Evolutionary conservation across 257 asterid species (phyloP).

Genomic region (Oldenlandia corymbosa): DNA sequence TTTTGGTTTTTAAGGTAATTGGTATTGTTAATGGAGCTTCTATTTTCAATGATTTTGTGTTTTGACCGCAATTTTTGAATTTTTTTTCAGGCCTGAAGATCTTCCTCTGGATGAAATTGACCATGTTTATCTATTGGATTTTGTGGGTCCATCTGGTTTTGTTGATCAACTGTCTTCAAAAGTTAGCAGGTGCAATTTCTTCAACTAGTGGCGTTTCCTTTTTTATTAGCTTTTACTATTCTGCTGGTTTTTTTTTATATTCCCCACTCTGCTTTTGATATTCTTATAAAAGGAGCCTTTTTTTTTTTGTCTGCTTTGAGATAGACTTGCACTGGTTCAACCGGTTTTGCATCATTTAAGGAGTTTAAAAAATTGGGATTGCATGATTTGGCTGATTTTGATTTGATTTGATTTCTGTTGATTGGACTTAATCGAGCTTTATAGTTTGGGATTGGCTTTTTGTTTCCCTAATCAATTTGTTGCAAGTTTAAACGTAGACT

Average conservation of each 20-base stretch:
- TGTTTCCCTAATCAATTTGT: not conserved
- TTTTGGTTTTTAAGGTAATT: not conserved
- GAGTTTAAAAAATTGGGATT: not conserved
- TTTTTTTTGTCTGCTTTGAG: not conserved
- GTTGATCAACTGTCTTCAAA: constrained; percentile 49
- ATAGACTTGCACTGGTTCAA: not conserved
- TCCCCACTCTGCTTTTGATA: not conserved
- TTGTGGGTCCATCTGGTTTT: constrained; percentile 86
- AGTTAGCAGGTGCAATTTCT: constrained; percentile 42
- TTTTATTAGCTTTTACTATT: not conserved
- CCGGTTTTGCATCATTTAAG: not conserved
- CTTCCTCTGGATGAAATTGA: constrained; percentile 62
- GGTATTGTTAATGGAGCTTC: not conserved
- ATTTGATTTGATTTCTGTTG: not conserved
- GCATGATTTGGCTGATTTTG: not conserved
- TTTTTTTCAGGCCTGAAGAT: constrained; percentile 50
- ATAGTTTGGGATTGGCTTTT: not conserved
- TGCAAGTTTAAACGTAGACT: not conserved
- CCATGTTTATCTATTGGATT: constrained; percentile 72
- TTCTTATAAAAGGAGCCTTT: not conserved
- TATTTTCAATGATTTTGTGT: not conserved
- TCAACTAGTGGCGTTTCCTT: not conserved
- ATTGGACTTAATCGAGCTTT: not conserved
- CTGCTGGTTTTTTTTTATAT: not conserved
- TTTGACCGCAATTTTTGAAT: constrained; percentile 1